A percentile compares a stretch with the other conserved stretches of the same genome.
These are phyloP conservation scores for Arachnopeziza araneosa DNA, from an alignment of 2,329 filamentous ascomycete species.

Conservation along the genomic window DNA sequence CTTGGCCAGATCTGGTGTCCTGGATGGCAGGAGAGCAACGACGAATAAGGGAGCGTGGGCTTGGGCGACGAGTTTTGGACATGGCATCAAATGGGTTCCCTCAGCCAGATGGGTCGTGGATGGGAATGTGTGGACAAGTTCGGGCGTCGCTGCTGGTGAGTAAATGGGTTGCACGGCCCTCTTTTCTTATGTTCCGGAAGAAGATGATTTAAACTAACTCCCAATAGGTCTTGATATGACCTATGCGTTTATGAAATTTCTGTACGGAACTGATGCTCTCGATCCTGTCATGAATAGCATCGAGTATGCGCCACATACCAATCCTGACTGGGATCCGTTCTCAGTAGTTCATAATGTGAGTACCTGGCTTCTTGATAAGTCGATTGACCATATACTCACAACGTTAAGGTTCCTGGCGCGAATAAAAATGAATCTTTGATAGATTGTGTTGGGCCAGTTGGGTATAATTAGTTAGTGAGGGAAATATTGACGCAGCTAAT, in stretches of 20 bases:
- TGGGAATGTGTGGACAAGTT: conserved; percentile 61
- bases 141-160: conserved; percentile 52
- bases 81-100: background rate
- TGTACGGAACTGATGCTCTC: conserved; percentile 49
- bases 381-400: background rate
- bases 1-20: conserved; percentile 50
- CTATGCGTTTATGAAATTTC: conserved; percentile 48
- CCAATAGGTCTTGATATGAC: conserved; percentile 45
- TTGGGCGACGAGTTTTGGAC: conserved; percentile 35
- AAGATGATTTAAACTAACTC: background rate
- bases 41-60: conserved; percentile 58
- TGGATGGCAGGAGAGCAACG: conserved; percentile 57
- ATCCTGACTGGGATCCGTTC: conserved; percentile 50
- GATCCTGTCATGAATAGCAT: conserved; percentile 42
- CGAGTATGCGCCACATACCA: conserved; percentile 52
- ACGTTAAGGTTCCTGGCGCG: background rate
- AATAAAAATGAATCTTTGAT: background rate
- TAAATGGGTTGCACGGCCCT: background rate
- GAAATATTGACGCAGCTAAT: too few relatives aligned
- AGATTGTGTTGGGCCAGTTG: background rate
- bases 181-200: background rate
- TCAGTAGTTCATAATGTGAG: conserved; percentile 27
- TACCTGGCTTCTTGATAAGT: background rate
- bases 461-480: background rate
- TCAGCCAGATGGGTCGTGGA: conserved; percentile 51